Base-by-base conservation (phyloP, 805 yeast genomes). In the Myxozyma geophila region DNA sequence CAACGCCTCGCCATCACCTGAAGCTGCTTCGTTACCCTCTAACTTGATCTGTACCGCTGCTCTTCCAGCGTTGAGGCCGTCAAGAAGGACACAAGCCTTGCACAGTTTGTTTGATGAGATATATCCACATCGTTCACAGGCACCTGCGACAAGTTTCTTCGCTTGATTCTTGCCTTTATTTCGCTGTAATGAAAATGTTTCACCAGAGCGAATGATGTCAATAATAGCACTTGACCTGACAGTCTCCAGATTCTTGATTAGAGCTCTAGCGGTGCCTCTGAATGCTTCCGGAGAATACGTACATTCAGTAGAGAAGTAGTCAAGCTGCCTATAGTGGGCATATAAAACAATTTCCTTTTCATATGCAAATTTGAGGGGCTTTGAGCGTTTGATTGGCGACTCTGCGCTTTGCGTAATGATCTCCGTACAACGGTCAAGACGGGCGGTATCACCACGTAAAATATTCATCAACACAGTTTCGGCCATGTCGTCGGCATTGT, bases 401-500 rank as follows among this genome's bases (percentile, higher is more conserved):
- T 77, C 79, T 1, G 93, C 95, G 0, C 86, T 78, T 63, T 85
- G 85, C 0, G 99, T 95, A 66, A 93, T 82, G 48, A 95, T 91
- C 23, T 88, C 82, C 9, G 96, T 90, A 17, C 97, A 91, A 68
- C 88, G 86, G 73, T 90, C 98, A 60, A 95, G 79, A 67, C 99
- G 81, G 28, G 96, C 96, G 7, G 92, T 88, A 74, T 95, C 99
- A n/a, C 99, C 99, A 70, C 99, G 82, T 36, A 95, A 78, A 50
- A 95, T 77, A 75, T 95, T 95, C 98, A 95, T 93, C 59, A 95
- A 77, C 4, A 95, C 96, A 0, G 99, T 95, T 73, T 95, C 99
- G 1, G 99, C 99, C 90, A 95, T 89, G 77, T 95, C 99, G 75
- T 95, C 99, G 0, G 99, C 99, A 75, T 95, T 95, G 76, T 95